These are phyloP conservation scores for Quercus aquifolioides DNA, from an alignment of 306 rosid genomes.

Conservation along the genomic window DNA sequence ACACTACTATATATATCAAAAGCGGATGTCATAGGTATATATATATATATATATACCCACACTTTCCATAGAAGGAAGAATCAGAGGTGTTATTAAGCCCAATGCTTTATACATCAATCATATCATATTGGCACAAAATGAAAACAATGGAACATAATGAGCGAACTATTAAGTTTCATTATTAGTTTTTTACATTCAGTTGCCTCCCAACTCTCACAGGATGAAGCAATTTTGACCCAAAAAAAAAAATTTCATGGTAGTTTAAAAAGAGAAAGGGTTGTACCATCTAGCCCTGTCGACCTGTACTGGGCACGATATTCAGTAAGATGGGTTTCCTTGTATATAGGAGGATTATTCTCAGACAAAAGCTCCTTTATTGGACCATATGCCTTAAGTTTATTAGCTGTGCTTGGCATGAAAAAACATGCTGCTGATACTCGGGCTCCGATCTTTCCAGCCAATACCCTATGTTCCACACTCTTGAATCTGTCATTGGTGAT, in stretches of 20 bases:
- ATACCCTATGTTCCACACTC: constrained; percentile 37
- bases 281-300: constrained; percentile 64
- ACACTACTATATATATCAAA: too few species aligned
- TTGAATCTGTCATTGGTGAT: constrained; percentile 73
- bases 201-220: too few species aligned
- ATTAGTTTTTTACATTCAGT: too few species aligned
- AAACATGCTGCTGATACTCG: constrained; percentile 71
- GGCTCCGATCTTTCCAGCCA: constrained; percentile 37
- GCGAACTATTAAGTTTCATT: too few species aligned
- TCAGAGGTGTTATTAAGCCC: too few species aligned
- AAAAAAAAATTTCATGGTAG: neutral
- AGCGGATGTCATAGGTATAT: too few species aligned
- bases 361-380: constrained; percentile 57
- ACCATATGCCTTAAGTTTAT: constrained; percentile 14
- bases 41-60: too few species aligned
- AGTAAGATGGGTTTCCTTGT: constrained; percentile 44
- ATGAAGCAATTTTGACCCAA: too few species aligned
- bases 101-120: too few species aligned
- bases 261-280: constrained; percentile 53
- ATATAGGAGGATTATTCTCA: constrained; percentile 42
- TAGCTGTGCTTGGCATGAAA: constrained; percentile 50
- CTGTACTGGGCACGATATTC: constrained; percentile 55
- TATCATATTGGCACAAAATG: too few species aligned
- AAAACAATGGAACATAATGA: too few species aligned
- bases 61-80: too few species aligned